Percentiles rank a stretch among this genome's conserved stretches.
phyloP scores from a whole-genome alignment of 352 stramenopile species.

The Phytophthora gonapodyides region DNA sequence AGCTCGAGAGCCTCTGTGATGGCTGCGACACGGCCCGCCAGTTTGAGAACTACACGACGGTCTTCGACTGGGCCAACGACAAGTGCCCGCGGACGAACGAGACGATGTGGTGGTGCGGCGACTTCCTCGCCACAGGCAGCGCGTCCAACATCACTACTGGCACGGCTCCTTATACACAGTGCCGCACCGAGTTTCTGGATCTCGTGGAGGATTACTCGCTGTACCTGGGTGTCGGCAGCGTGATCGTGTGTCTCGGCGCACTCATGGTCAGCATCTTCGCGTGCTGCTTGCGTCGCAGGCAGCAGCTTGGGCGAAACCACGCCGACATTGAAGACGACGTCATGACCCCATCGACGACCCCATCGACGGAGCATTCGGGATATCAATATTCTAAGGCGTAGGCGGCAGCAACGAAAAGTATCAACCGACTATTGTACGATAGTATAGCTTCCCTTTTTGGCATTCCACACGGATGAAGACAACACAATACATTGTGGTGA shows the following conservation, averaged over 20 bases:
- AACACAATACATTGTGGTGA: too few relatives aligned
- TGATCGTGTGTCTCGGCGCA: conserved; percentile 43
- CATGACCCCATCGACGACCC: conserved; percentile 28
- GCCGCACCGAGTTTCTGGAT: conserved; percentile 50
- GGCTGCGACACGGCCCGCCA: conserved; percentile 59
- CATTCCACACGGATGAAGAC: too few relatives aligned
- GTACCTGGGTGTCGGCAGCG: conserved; percentile 42
- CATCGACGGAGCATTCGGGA: conserved; percentile 22
- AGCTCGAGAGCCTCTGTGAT: conserved; percentile 50
- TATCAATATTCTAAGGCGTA: conserved; percentile 40
- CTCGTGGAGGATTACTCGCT: conserved; percentile 46
- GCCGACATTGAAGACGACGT: conserved; percentile 18
- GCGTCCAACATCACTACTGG: conserved; percentile 34
- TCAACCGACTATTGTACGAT: conserved; percentile 28
- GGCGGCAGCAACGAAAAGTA: conserved; percentile 7
- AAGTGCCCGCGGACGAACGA: conserved; percentile 64
- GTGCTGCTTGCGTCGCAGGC: conserved; percentile 45
- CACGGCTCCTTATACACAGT: conserved; percentile 55
- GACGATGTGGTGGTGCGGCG: conserved; percentile 66
- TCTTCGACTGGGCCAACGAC: conserved; percentile 83
- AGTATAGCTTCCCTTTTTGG: neutral
- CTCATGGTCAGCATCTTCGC: conserved; percentile 54
- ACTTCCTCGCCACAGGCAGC: conserved; percentile 46
- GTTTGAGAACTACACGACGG: conserved; percentile 65
- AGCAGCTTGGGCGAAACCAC: conserved; percentile 22